phyloP scores from a whole-genome alignment of 1,284 basidiomycete genomes.

The Ceratobasidium theobromae region DNA sequence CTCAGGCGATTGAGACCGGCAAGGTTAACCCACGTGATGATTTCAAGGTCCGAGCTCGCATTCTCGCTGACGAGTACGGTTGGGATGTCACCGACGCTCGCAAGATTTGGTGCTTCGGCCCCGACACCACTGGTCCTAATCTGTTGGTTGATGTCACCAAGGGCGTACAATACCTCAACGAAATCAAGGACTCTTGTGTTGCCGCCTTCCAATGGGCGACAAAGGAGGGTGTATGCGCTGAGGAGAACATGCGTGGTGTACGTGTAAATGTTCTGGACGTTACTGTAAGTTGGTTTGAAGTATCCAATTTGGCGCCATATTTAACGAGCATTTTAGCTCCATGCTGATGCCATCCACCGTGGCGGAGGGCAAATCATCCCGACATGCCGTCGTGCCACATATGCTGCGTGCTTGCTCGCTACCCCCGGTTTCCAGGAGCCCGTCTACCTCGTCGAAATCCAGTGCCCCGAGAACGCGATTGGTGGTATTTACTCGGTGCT shows the following conservation, averaged over 20 bases:
- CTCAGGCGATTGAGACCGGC: slow-evolving; percentile 89
- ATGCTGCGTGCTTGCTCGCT: slow-evolving; percentile 93
- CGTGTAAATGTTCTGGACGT: slow-evolving; percentile 97
- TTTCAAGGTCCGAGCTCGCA: slow-evolving; percentile 94
- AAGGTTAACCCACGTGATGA: slow-evolving; percentile 91
- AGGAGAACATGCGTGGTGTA: slow-evolving; percentile 99
- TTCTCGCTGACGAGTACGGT: slow-evolving; percentile 93
- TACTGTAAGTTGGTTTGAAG: slow-evolving; percentile 57
- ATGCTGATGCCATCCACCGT: slow-evolving; percentile 99
- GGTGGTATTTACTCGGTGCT: slow-evolving; percentile 96
- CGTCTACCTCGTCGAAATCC: slow-evolving; percentile 97
- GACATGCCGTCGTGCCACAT: slow-evolving; percentile 92
- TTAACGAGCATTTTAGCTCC: slow-evolving; percentile 58
- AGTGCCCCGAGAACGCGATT: slow-evolving; percentile 96
- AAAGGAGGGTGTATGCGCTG: slow-evolving; percentile 94
- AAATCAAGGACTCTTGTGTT: slow-evolving; percentile 99
- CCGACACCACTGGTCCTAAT: slow-evolving; percentile 97
- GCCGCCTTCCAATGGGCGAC: slow-evolving; percentile 99
- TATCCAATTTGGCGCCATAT: neutral
- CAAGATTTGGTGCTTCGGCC: slow-evolving; percentile 99
- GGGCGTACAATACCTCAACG: slow-evolving; percentile 96
- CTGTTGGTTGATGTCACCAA: slow-evolving; percentile 98
- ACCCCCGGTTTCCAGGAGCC: slow-evolving; percentile 94
- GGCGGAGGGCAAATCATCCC: slow-evolving; percentile 99
- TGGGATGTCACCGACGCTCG: slow-evolving; percentile 99